These are phyloP conservation scores for Diaporthe amygdali DNA, from an alignment of 2,329 filamentous ascomycete species.

Conservation along the genomic window DNA sequence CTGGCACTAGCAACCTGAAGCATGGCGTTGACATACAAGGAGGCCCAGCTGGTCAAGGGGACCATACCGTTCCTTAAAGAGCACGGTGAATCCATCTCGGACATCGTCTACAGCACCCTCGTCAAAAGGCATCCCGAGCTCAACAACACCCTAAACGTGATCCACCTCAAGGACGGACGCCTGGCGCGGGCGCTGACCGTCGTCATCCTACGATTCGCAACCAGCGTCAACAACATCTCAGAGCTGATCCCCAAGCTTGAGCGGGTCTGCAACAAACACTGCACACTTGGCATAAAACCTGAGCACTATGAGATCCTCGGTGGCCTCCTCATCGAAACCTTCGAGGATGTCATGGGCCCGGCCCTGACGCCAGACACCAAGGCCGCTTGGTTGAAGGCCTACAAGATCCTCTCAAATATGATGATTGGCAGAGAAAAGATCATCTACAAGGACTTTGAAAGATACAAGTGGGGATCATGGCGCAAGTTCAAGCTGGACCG, in stretches of 20 bases:
- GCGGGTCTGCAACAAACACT: constrained; percentile 69
- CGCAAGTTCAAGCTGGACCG: constrained; percentile 65
- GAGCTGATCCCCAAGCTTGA: constrained; percentile 53
- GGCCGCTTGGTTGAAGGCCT: constrained; percentile 70
- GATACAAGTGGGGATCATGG: constrained; percentile 64
- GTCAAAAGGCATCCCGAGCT: constrained; percentile 65
- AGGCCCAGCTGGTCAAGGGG: constrained; percentile 67
- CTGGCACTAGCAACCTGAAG: constrained; percentile 1
- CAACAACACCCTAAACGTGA: constrained; percentile 69
- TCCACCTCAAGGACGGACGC: constrained; percentile 63
- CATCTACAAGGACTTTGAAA: constrained; percentile 59
- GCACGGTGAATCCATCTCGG: constrained; percentile 70
- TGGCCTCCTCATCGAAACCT: constrained; percentile 66
- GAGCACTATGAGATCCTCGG: constrained; percentile 72
- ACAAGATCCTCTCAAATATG: constrained; percentile 71
- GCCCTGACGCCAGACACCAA: constrained; percentile 66
- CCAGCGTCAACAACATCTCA: constrained; percentile 65
- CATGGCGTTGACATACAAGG: constrained; percentile 45
- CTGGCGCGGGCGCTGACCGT: constrained; percentile 62
- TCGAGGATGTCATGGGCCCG: constrained; percentile 66
- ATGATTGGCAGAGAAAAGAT: constrained; percentile 66
- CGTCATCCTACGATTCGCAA: constrained; percentile 69
- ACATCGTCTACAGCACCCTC: constrained; percentile 70
- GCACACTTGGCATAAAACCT: constrained; percentile 65
- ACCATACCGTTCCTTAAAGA: constrained; percentile 70